Conservation (phyloP, 1,139 yeast genomes). For the Magnusiomyces suaveolens region DNA sequence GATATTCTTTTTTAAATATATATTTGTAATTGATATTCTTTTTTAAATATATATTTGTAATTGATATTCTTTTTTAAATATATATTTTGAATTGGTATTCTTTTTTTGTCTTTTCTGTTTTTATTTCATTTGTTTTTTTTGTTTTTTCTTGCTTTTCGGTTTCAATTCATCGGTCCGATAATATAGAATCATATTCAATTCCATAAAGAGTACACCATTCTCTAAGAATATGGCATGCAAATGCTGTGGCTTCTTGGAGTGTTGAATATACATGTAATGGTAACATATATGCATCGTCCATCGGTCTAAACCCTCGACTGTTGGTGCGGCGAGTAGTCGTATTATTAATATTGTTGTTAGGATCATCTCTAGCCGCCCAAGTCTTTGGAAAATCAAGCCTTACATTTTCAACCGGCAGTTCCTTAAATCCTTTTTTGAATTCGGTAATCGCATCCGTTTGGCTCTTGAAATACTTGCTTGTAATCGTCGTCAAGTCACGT, state of each 20-base stretch:
- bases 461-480: slow-evolving; percentile 15
- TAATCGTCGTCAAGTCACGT: slow-evolving; percentile 10
- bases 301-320: slow-evolving; percentile 29
- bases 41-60: no score
- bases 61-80: no score
- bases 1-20: no score
- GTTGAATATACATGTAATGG: slow-evolving; percentile 35
- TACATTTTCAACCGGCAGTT: slow-evolving; percentile 24
- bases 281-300: slow-evolving; percentile 29
- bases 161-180: not conserved
- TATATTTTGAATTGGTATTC: no score
- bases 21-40: not conserved
- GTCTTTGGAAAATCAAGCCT: slow-evolving; percentile 27
- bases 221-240: slow-evolving; percentile 28
- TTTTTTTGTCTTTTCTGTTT: no score
- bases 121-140: no score
- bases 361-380: slow-evolving; percentile 21
- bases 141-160: no score
- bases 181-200: slow-evolving; percentile 20
- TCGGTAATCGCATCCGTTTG: slow-evolving; percentile 27
- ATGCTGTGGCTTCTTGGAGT: slow-evolving; percentile 36
- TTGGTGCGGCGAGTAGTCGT: slow-evolving; percentile 20
- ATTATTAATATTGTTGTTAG: slow-evolving; percentile 13
- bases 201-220: slow-evolving; percentile 31
- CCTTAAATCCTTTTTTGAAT: slow-evolving; percentile 28